Conservation (phyloP, 2,329 filamentous ascomycete species). For the Passalora sequoiae region DNA sequence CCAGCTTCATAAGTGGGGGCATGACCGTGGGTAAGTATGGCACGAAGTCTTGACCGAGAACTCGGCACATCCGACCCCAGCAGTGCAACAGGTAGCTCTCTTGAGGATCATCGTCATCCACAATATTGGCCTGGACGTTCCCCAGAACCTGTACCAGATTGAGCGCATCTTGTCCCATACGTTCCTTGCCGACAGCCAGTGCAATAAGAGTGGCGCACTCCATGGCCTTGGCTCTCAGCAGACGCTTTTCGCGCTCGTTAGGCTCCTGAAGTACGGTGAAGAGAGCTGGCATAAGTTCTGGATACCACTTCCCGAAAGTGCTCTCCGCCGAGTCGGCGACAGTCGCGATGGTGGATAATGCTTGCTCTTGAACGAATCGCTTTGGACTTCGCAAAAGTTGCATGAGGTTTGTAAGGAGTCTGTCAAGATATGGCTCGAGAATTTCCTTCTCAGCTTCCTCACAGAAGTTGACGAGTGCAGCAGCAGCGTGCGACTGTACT, state of each 20-base stretch:
- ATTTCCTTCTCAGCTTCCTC: conserved; percentile 93
- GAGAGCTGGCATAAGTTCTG: conserved; percentile 88
- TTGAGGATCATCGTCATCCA: conserved; percentile 89
- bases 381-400: conserved; percentile 85
- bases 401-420: conserved; percentile 78
- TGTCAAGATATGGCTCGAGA: conserved; percentile 87
- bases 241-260: conserved; percentile 85
- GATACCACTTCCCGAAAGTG: conserved; percentile 92
- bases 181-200: conserved; percentile 87
- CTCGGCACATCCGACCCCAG: conserved; percentile 98
- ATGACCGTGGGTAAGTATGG: conserved; percentile 91
- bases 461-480: conserved; percentile 98
- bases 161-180: conserved; percentile 81
- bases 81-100: conserved; percentile 97
- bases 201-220: conserved; percentile 96
- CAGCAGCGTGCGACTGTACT: conserved; percentile 93
- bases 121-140: conserved; percentile 78
- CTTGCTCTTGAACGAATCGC: conserved; percentile 95
- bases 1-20: conserved; percentile 84
- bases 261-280: conserved; percentile 85
- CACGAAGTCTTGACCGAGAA: conserved; percentile 83
- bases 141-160: conserved; percentile 82
- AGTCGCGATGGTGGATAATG: conserved; percentile 93
- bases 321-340: conserved; percentile 97
- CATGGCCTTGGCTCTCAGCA: conserved; percentile 96